A percentile compares a stretch with the other conserved stretches of the same genome.
Conservation (phyloP, 257 asterid genomes). For the Parsonsia alboflavescens region DNA sequence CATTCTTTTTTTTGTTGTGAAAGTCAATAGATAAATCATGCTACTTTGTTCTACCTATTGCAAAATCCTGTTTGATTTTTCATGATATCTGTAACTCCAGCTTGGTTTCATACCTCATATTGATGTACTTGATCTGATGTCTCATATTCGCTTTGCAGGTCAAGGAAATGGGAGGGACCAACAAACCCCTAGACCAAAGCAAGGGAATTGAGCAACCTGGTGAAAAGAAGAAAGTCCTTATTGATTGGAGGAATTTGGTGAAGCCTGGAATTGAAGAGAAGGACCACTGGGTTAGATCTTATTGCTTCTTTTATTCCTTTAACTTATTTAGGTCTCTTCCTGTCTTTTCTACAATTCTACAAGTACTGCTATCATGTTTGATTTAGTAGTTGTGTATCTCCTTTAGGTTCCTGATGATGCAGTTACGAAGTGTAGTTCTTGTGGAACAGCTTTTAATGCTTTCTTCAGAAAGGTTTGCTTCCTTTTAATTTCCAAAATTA, state of each 20-base stretch:
- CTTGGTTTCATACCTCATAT: background rate
- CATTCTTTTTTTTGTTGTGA: background rate
- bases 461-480: conserved; percentile 68
- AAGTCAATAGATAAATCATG: background rate
- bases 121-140: conserved; percentile 1
- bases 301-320: conserved; percentile 1
- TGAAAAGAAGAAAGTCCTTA: conserved; percentile 66
- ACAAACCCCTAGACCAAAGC: conserved; percentile 35
- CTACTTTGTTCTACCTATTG: background rate
- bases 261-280: conserved; percentile 75
- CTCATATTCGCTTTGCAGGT: conserved; percentile 36
- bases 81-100: background rate
- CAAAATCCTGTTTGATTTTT: background rate
- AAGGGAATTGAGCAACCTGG: conserved; percentile 62
- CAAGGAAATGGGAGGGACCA: conserved; percentile 68
- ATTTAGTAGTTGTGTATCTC: conserved; percentile 14
- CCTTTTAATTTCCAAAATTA: conserved; percentile 8
- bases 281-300: conserved; percentile 81
- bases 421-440: conserved; percentile 60
- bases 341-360: background rate
- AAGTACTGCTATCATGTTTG: background rate
- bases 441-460: conserved; percentile 66
- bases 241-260: conserved; percentile 73
- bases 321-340: background rate
- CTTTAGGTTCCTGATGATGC: conserved; percentile 87